Conservation (phyloP, 2,329 filamentous ascomycete species). For the Fusarium clavum region DNA sequence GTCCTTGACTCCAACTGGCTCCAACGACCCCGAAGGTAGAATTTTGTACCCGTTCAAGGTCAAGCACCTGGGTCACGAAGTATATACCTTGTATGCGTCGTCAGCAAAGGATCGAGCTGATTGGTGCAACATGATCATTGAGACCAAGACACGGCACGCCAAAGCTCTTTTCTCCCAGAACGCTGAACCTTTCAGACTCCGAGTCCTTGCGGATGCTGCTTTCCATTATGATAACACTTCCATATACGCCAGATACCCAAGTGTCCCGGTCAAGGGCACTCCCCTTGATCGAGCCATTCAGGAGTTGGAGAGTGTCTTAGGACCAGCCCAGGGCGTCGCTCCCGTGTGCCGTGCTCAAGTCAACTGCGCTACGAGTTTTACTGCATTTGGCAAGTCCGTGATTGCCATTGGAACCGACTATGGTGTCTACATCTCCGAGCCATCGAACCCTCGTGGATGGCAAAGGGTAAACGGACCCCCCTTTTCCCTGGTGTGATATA, state of each 20-base stretch:
- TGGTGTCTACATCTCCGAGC: constrained; percentile 90
- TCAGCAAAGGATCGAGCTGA: constrained; percentile 80
- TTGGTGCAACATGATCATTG: constrained; percentile 94
- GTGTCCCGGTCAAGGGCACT: constrained; percentile 87
- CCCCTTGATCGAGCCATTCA: constrained; percentile 91
- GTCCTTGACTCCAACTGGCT: constrained; percentile 55
- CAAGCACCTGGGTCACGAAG: constrained; percentile 94
- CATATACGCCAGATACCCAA: constrained; percentile 67
- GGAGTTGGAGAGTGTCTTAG: constrained; percentile 85
- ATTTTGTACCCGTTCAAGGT: constrained; percentile 94
- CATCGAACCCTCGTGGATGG: constrained; percentile 92
- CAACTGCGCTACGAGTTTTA: constrained; percentile 93
- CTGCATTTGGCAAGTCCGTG: constrained; percentile 84
- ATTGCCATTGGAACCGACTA: constrained; percentile 95
- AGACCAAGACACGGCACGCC: constrained; percentile 94
- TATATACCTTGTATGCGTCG: constrained; percentile 89
- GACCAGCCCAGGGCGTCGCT: constrained; percentile 74
- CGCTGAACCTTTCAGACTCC: constrained; percentile 92
- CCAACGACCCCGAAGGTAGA: constrained; percentile 80
- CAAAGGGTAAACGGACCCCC: constrained; percentile 72
- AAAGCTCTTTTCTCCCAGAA: constrained; percentile 90
- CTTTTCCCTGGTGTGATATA: background rate
- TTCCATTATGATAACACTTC: constrained; percentile 81
- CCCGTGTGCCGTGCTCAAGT: constrained; percentile 87
- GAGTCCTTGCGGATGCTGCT: constrained; percentile 90